A percentile compares a stretch with the other conserved stretches of the same genome.
phyloP scores from a whole-genome alignment of 1,139 yeast genomes.

The Saccharomyces hybrid region DNA sequence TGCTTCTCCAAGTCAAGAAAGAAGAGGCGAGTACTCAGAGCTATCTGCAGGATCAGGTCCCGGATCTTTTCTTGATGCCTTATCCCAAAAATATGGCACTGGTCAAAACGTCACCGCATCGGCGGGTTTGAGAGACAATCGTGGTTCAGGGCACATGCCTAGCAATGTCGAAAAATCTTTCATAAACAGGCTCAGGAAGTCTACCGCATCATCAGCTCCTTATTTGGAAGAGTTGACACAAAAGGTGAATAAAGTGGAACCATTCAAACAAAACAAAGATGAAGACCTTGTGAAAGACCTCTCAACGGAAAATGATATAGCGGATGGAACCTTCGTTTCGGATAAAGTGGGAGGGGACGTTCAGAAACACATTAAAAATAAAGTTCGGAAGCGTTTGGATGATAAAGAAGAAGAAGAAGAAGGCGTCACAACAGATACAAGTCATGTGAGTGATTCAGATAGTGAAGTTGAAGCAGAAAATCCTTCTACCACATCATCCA shows the following conservation, averaged over 20 bases:
- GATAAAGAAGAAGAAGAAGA: background rate
- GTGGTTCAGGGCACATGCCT: conserved; percentile 1
- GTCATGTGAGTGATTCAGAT: background rate
- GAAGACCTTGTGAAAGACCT: background rate
- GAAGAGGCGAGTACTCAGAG: conserved; percentile 7
- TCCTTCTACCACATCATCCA: conserved; percentile 10
- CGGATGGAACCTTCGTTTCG: background rate
- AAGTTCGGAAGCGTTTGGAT: background rate
- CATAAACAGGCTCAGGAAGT: conserved; percentile 26
- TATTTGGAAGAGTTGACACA: conserved; percentile 52
- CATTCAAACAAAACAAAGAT: conserved; percentile 6
- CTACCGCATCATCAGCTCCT: conserved; percentile 21
- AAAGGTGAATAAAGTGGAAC: conserved; percentile 36
- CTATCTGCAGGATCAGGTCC: conserved; percentile 12
- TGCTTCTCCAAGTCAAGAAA: conserved; percentile 1
- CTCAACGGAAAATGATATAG: background rate
- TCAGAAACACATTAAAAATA: background rate
- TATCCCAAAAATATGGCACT: conserved; percentile 30
- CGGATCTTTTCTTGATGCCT: conserved; percentile 27
- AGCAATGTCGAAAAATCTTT: conserved; percentile 21
- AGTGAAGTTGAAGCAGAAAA: conserved; percentile 11
- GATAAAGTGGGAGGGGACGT: background rate
- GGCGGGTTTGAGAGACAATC: background rate
- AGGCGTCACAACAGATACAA: background rate
- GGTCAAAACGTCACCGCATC: conserved; percentile 17